A percentile compares a stretch with the other conserved stretches of the same genome.
These are phyloP conservation scores for Tricholoma sp. DNA, from an alignment of 768 basidiomycete genomes.

Conservation along the genomic window DNA sequence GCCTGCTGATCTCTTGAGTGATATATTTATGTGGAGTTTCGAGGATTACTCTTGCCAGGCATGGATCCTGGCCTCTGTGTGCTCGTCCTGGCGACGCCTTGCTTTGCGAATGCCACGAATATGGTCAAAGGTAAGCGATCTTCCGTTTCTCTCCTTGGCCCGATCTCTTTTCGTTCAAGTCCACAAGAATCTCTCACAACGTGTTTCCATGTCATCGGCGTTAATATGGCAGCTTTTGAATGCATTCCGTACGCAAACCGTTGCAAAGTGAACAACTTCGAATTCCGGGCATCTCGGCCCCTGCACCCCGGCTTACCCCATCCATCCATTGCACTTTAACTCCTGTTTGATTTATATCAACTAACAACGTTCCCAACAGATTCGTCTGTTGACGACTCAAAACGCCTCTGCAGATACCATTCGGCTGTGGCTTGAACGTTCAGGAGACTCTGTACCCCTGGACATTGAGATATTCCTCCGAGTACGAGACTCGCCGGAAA, in stretches of 20 bases:
- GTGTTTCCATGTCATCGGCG: slow-evolving; percentile 6
- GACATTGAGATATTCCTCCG: slow-evolving; percentile 79
- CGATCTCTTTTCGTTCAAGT: not conserved
- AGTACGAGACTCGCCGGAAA: slow-evolving; percentile 26
- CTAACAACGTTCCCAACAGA: slow-evolving; percentile 34
- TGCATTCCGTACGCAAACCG: not conserved
- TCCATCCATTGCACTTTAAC: not conserved
- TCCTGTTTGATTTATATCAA: slow-evolving; percentile 2
- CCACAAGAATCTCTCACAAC: not conserved
- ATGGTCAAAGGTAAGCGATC: slow-evolving; percentile 68
- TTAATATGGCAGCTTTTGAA: slow-evolving; percentile 5
- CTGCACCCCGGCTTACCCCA: slow-evolving; percentile 2
- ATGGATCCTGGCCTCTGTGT: slow-evolving; percentile 72
- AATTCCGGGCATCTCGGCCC: not conserved
- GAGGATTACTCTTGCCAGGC: slow-evolving; percentile 68
- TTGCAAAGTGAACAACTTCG: not conserved
- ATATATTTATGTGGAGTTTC: slow-evolving; percentile 67
- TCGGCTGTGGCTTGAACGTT: slow-evolving; percentile 78
- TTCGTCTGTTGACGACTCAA: slow-evolving; percentile 68
- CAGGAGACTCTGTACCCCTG: slow-evolving; percentile 62
- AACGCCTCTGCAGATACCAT: slow-evolving; percentile 72
- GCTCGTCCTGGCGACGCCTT: slow-evolving; percentile 58
- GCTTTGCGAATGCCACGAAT: slow-evolving; percentile 60
- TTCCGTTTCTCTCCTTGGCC: slow-evolving; percentile 1
- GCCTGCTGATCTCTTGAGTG: slow-evolving; percentile 66